Conservation (phyloP, 805 yeast genomes). For the Suhomyces pyralidae region DNA sequence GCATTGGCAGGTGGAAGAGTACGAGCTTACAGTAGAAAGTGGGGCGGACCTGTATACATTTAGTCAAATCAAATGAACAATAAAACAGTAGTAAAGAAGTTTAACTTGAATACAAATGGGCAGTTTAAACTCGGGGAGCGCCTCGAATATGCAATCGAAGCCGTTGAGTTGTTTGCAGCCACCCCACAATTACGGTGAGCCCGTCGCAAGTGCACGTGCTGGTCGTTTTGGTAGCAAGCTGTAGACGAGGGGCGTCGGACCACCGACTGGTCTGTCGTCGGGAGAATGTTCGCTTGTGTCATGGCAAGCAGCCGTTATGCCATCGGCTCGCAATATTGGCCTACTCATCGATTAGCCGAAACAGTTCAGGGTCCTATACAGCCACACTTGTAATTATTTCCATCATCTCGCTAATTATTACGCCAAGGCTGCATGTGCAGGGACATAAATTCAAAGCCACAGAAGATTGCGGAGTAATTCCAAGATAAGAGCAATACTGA, state of each 20-base stretch:
- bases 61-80: not conserved
- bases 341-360: not conserved
- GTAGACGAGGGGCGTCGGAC: not conserved
- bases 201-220: not conserved
- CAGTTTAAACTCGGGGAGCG: not conserved
- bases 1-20: constrained; percentile 37
- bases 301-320: not conserved
- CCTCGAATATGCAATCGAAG: not conserved
- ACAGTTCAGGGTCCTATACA: not conserved
- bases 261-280: too few relatives aligned
- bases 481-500: not conserved
- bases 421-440: not conserved
- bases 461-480: not conserved
- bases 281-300: too few relatives aligned
- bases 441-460: not conserved
- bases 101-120: too few relatives aligned
- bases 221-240: not conserved
- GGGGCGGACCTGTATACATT: not conserved
- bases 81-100: not conserved
- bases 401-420: not conserved
- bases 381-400: not conserved
- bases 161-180: not conserved
- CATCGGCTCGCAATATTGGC: not conserved
- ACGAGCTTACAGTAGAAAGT: constrained; percentile 13
- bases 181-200: not conserved